These are phyloP conservation scores for Ceratocystis alfenasii DNA, from an alignment of 2,329 filamentous ascomycete species.

Conservation along the genomic window DNA sequence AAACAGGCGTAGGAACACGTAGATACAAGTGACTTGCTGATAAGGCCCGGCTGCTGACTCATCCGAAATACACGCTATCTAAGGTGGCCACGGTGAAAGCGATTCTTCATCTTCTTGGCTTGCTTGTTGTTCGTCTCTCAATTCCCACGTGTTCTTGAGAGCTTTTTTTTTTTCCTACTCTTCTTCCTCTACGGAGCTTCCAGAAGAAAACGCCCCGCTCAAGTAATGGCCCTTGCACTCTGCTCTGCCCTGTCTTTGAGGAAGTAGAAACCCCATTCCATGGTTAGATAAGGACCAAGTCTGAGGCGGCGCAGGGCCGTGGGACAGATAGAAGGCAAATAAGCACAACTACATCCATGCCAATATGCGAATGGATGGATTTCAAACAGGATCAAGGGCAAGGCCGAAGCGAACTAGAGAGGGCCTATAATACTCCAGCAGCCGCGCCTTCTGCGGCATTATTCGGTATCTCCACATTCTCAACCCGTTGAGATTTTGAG, in stretches of 20 bases:
- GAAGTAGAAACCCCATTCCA: not conserved
- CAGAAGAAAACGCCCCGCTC: not conserved
- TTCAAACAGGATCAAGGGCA: not conserved
- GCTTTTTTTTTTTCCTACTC: not conserved
- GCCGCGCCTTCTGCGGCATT: not conserved
- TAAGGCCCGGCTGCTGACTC: not conserved
- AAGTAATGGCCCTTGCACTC: not conserved
- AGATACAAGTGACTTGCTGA: not conserved
- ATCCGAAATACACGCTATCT: not conserved
- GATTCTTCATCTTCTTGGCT: not conserved
- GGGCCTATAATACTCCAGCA: not conserved
- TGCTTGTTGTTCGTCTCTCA: not conserved
- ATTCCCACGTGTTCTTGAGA: not conserved
- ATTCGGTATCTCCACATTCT: not conserved
- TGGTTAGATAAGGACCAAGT: not conserved
- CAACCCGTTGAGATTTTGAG: not conserved
- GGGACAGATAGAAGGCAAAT: not conserved
- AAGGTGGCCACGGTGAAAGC: not conserved
- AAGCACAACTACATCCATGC: not conserved
- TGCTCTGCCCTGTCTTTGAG: not conserved
- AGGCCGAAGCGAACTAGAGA: not conserved
- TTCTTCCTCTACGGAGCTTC: not conserved
- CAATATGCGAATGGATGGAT: not conserved
- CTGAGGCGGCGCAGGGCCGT: not conserved
- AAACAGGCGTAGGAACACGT: not conserved